Evolutionary conservation across 2,329 filamentous ascomycete genomes (phyloP), one percentile per base, ranked within the genome.

Genomic region (Thielaviopsis euricoi): DNA sequence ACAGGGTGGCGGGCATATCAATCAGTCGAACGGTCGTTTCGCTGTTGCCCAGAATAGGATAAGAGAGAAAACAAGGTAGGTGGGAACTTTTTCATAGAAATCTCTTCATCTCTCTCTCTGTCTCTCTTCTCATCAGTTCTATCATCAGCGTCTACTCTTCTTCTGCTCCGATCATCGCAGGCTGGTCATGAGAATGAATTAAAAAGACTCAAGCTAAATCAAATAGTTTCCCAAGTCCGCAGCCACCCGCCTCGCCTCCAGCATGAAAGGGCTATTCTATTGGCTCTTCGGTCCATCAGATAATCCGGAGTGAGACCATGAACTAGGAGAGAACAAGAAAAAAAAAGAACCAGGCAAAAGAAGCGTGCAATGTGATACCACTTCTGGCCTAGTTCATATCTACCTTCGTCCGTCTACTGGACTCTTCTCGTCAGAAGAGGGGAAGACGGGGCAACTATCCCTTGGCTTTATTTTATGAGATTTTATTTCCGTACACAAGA

Each of bases 21-120:
- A 55, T 55, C 53, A 55, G 43, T 49, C 33, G 53, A 33, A n/a
- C 23, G 53, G 53, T 55, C 53, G 53, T 55, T 48, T 48, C n/a
- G 37, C 37, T 17, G n/a, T 19, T 10, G 4, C 12, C 43, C 29
- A 33, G 29, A 33, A 33, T 33, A 10, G 29, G 29, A 33, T 10
- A 10, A 33, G 29, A 10, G 29, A 33, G 9, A 33, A 10, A 6
- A 33, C 29, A 25, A 54, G 52, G 21, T 17, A 21, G 33, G 52
- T 22, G 23, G 48, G 50, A 19, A 19, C n/a, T 37, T 25, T 15
- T 23, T 46, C 21, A 21, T 43, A 13, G 23, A 17, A 23, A 17
- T 17, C 43, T 55, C 22, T n/a, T 25, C 26, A 48, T 46, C 22
- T 43, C 22, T 49, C 50, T 46, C 25, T 23, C 9, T 54, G 7